Base-by-base conservation (phyloP, 2,329 filamentous ascomycete genomes). In the Xylaria hypoxylon region DNA sequence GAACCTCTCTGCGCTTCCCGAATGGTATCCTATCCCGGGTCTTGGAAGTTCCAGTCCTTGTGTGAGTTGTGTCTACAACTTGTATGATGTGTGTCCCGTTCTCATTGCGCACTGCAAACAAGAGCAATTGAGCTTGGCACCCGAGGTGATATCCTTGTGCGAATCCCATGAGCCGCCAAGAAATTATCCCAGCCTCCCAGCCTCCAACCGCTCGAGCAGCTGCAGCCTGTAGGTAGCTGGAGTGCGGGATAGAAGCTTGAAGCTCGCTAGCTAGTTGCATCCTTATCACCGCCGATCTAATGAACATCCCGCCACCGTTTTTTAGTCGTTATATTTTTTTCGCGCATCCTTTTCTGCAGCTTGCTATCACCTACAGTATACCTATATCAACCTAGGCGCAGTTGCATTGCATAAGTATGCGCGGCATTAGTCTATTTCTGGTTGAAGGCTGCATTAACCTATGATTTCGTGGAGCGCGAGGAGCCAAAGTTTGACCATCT, bases 401-500 rank as follows among this genome's bases (percentile, higher is more conserved):
- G 64, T 67, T 68, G 68, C 73, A 71, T 71, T 70, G 70, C 68
- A 73, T 73, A 63, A 81, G 78, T 80, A 77, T 80, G 77, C 79
- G 80, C 75, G 77, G 77, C 80, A 84, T 84, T 83, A 81, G 81
- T 80, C 71, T 73, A 68, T 66, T 67, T 70, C 74, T 73, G 70
- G 70, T 68, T 52, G 59, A 69, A 68, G 67, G 68, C 66, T 73
- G 70, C 72, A 72, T 67, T 33, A 40, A 67, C 51, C 53, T 47
- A 19, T 62, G 57, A 68, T 26, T 64, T 55, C 57, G 53, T 45
- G 31, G 60, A 65, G 64, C 67, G 67, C 50, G 35, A 56, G 55
- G 26, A 24, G 61, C 62, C 56, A 59, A 48, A 69, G 58, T 70
- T 63, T 42, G 53, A 28, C 55, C 70, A 70, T 70, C 64, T 70